Percentiles rank a stretch among this genome's conserved stretches.
phyloP scores from a whole-genome alignment of 495 filamentous ascomycete genomes.

The Talaromyces trachyspermus region DNA sequence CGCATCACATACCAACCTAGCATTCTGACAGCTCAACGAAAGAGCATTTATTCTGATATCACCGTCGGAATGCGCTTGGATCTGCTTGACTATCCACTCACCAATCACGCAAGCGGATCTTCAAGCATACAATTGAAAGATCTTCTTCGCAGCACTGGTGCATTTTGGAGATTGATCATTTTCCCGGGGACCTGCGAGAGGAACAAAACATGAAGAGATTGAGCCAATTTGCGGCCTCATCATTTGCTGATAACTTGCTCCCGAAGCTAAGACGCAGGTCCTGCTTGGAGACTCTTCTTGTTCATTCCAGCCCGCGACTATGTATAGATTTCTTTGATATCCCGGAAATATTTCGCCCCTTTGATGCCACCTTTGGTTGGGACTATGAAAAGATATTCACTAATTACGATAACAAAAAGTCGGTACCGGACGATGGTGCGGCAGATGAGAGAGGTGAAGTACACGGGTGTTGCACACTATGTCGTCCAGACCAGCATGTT shows the following conservation, averaged over 20 bases:
- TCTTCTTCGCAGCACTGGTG: conserved; percentile 29
- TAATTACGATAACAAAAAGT: conserved; percentile 8
- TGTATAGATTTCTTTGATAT: conserved; percentile 14
- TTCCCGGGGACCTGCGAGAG: conserved; percentile 43
- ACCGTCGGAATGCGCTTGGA: no score
- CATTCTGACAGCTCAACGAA: conserved; percentile 1
- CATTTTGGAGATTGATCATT: conserved; percentile 56
- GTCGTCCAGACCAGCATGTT: conserved; percentile 25
- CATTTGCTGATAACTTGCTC: not conserved
- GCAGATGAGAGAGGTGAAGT: conserved; percentile 12
- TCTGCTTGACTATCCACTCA: no score
- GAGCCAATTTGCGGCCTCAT: conserved; percentile 6
- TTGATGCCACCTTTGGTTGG: conserved; percentile 19
- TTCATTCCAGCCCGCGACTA: conserved; percentile 11
- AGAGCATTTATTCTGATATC: no score
- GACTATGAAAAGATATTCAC: conserved; percentile 22
- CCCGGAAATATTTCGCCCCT: conserved; percentile 23
- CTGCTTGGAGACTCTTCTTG: conserved; percentile 12
- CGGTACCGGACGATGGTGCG: conserved; percentile 9
- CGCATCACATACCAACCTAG: conserved; percentile 15
- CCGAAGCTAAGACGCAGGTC: not conserved
- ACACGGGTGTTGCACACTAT: conserved; percentile 18
- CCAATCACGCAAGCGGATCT: no score
- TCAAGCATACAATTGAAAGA: no score
- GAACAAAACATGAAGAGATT: conserved; percentile 2